Conservation (phyloP, 805 yeast species). For the Ogataea salicorniae region DNA sequence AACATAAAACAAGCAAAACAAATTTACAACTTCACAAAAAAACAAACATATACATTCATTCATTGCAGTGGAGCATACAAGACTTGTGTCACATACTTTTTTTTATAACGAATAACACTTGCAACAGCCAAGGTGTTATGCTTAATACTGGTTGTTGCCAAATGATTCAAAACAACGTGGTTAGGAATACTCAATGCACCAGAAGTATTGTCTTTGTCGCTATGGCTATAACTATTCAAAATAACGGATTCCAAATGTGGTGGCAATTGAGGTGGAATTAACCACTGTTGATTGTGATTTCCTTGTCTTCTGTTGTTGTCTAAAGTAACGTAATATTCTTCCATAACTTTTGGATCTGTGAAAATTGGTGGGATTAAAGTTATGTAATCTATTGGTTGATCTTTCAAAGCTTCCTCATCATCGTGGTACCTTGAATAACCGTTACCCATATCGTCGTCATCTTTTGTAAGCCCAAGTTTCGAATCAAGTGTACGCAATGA, state of each 20-base stretch:
- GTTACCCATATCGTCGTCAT: conserved; percentile 78
- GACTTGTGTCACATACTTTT: conserved; percentile 87
- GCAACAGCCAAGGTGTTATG: conserved; percentile 94
- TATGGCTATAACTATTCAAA: conserved; percentile 60
- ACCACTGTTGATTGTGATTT: conserved; percentile 48
- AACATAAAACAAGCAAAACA: background rate
- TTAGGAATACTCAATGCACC: conserved; percentile 92
- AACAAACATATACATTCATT: background rate
- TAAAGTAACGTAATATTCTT: conserved; percentile 71
- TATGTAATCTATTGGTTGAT: conserved; percentile 42
- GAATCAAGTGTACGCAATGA: conserved; percentile 47
- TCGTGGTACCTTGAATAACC: conserved; percentile 77
- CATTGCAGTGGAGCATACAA: conserved; percentile 79
- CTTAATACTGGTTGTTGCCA: conserved; percentile 93
- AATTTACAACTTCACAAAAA: background rate
- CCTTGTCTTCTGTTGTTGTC: conserved; percentile 55
- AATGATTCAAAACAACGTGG: conserved; percentile 88
- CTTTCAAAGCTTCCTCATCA: conserved; percentile 35
- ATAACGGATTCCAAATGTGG: conserved; percentile 95
- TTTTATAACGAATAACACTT: conserved; percentile 78
- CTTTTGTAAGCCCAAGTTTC: conserved; percentile 56
- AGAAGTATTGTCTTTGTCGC: conserved; percentile 71
- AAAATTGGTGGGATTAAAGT: conserved; percentile 77
- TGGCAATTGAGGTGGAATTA: conserved; percentile 94
- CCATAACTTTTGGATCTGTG: conserved; percentile 83